Evolutionary conservation across 2,329 filamentous ascomycete species (phyloP).

Genomic region (Westerdykella aurantiaca): DNA sequence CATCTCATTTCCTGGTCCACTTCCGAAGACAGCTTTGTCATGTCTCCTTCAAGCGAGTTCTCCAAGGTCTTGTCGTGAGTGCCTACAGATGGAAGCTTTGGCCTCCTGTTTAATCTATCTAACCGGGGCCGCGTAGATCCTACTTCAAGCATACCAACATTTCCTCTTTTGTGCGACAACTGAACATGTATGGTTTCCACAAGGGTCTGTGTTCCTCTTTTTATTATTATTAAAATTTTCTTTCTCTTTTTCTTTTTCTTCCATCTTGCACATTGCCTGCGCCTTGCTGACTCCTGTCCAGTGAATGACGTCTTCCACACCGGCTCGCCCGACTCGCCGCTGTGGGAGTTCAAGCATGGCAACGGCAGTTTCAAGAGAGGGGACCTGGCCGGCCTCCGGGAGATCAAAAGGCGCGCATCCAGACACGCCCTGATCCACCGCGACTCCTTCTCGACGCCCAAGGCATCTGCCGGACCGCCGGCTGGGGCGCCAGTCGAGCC

Average conservation of each 20-base stretch:
- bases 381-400: constrained; percentile 80
- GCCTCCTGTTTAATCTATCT: constrained; percentile 23
- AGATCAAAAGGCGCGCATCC: constrained; percentile 93
- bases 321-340: constrained; percentile 81
- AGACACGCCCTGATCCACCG: constrained; percentile 88
- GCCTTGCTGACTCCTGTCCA: constrained; percentile 36
- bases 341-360: constrained; percentile 99
- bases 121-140: constrained; percentile 55
- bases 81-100: constrained; percentile 16
- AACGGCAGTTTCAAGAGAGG: constrained; percentile 96
- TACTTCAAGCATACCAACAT: constrained; percentile 99
- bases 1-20: constrained; percentile 95
- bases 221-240: no score
- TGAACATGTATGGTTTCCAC: constrained; percentile 99
- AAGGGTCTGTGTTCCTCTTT: constrained; percentile 61
- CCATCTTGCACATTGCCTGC: neutral
- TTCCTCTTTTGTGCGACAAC: constrained; percentile 92
- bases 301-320: constrained; percentile 98
- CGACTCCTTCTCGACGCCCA: constrained; percentile 69
- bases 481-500: constrained; percentile 80
- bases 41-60: constrained; percentile 96
- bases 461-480: constrained; percentile 64
- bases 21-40: constrained; percentile 94
- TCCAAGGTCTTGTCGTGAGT: constrained; percentile 95
- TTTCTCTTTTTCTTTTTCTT: constrained; percentile 3